Evolutionary conservation across 495 filamentous ascomycete genomes (phyloP).

Genomic region (Aspergillus ellipticus): DNA sequence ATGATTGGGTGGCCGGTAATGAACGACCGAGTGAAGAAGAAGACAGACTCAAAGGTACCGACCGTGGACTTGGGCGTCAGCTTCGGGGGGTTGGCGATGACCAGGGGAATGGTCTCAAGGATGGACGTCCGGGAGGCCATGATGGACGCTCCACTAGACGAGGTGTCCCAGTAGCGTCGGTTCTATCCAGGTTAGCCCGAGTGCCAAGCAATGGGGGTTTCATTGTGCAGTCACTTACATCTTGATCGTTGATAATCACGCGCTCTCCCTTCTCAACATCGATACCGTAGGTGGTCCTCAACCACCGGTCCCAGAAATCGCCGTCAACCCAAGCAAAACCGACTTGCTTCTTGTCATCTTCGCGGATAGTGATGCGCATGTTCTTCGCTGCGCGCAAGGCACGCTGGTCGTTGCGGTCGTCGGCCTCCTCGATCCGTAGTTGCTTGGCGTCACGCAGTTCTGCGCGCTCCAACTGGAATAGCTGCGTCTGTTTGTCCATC

Average conservation of each 20-base stretch:
- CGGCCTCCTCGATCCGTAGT: constrained; percentile 90
- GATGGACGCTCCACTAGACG: constrained; percentile 81
- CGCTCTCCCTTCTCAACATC: constrained; percentile 80
- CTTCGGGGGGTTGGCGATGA: constrained; percentile 68
- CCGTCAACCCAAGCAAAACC: constrained; percentile 98
- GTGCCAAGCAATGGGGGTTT: neutral
- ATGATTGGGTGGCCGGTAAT: constrained; percentile 70
- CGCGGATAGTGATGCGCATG: constrained; percentile 84
- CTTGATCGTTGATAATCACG: constrained; percentile 96
- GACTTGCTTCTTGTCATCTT: constrained; percentile 81
- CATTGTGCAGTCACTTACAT: constrained; percentile 57
- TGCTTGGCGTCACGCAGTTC: constrained; percentile 93
- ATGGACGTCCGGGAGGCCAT: constrained; percentile 90
- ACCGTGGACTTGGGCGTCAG: constrained; percentile 85
- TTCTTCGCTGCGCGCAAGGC: constrained; percentile 84
- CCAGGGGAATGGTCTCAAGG: constrained; percentile 85
- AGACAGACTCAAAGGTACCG: constrained; percentile 67
- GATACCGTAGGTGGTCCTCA: constrained; percentile 89
- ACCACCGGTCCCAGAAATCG: constrained; percentile 96
- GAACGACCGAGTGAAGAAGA: constrained; percentile 69
- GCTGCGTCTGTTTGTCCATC: constrained; percentile 91
- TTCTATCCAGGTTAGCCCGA: constrained; percentile 54
- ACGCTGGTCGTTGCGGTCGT: constrained; percentile 87
- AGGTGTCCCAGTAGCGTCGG: constrained; percentile 91
- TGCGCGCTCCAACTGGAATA: constrained; percentile 86